Evolutionary conservation across 495 filamentous ascomycete species (phyloP).

Genomic region (Articulospora tetracladia): DNA sequence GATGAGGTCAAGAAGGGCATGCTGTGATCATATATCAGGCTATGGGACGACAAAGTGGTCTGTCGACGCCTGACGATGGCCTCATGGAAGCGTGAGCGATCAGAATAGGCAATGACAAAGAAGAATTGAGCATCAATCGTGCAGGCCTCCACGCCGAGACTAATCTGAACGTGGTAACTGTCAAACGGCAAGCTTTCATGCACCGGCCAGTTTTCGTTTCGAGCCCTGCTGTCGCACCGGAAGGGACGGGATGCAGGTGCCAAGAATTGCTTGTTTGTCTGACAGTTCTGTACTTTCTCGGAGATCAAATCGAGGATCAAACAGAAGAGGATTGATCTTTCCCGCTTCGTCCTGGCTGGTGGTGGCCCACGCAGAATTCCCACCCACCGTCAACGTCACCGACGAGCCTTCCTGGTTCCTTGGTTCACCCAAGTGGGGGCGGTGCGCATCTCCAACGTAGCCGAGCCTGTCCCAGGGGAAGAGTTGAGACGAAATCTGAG

Average conservation of each 20-base stretch:
- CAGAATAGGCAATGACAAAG: constrained; percentile 9
- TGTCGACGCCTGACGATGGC: neutral
- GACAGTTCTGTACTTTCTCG: constrained; percentile 6
- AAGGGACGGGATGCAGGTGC: neutral
- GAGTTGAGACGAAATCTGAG: constrained; percentile 23
- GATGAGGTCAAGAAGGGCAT: constrained; percentile 87
- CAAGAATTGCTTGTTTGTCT: constrained; percentile 20
- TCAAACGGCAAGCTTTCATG: constrained; percentile 24
- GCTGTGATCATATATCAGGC: constrained; percentile 31
- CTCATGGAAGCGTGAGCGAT: constrained; percentile 5
- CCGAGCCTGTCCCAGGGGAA: neutral
- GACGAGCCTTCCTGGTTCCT: neutral
- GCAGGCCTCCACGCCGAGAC: neutral
- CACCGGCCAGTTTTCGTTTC: constrained; percentile 17
- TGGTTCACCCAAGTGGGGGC: no score
- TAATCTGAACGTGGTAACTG: constrained; percentile 5
- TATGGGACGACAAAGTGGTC: constrained; percentile 16
- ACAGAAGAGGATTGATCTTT: neutral
- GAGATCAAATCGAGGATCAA: constrained; percentile 15
- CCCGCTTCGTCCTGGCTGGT: no score
- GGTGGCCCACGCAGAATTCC: constrained; percentile 1
- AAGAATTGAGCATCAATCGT: neutral
- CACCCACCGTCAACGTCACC: neutral
- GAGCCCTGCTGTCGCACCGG: neutral
- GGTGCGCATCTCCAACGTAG: neutral